phyloP scores from a whole-genome alignment of 805 yeast species.

The Lipomyces chichibuensis region DNA sequence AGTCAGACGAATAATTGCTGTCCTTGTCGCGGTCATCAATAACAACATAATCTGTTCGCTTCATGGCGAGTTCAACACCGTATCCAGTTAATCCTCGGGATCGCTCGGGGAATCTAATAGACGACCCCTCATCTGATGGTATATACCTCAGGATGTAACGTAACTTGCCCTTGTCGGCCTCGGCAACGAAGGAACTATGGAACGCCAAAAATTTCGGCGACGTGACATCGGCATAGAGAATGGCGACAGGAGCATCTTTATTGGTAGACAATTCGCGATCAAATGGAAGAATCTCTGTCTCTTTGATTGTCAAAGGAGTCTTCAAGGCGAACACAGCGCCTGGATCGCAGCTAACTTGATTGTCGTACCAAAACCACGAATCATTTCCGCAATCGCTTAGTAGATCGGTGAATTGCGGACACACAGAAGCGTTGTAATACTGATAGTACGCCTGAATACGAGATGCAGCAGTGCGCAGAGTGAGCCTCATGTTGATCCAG shows the following conservation, averaged over 20 bases:
- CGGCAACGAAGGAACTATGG: constrained; percentile 60
- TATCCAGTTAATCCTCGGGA: constrained; percentile 51
- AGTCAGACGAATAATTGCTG: neutral
- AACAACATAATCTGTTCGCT: constrained; percentile 67
- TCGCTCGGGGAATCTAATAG: constrained; percentile 36
- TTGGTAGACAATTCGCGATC: constrained; percentile 68
- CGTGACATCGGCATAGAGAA: constrained; percentile 67
- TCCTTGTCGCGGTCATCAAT: constrained; percentile 59
- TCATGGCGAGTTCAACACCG: constrained; percentile 66
- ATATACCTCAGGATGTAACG: constrained; percentile 77
- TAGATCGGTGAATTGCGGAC: constrained; percentile 43
- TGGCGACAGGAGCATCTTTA: constrained; percentile 53
- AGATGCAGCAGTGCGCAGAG: constrained; percentile 59
- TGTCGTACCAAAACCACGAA: constrained; percentile 59
- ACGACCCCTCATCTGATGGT: constrained; percentile 44
- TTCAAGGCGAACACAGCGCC: constrained; percentile 81
- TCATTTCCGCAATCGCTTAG: constrained; percentile 46
- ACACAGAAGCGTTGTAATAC: constrained; percentile 49
- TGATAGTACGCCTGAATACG: constrained; percentile 66
- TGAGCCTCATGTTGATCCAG: constrained; percentile 51
- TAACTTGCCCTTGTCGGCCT: constrained; percentile 66
- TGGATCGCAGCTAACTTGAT: constrained; percentile 61
- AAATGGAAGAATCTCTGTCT: constrained; percentile 46
- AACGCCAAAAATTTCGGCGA: constrained; percentile 57
- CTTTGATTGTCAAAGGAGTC: constrained; percentile 44